Evolutionary conservation across 1,139 yeast species (phyloP).

Genomic region (Blastobotrys proliferans): DNA sequence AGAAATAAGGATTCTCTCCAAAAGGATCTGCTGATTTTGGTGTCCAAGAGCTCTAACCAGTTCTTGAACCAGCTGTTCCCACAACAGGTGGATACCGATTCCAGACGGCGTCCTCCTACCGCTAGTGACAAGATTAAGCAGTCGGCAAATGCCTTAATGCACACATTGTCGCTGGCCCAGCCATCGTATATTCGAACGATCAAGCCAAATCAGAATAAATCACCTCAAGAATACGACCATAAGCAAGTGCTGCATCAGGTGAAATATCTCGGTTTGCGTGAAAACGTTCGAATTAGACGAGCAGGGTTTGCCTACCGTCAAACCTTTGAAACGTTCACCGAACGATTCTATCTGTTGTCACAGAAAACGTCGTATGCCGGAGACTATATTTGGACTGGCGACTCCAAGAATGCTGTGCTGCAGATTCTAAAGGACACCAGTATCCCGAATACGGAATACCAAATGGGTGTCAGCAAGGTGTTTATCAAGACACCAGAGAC

Average conservation of each 20-base stretch:
- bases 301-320: constrained; percentile 99
- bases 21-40: constrained; percentile 77
- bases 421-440: constrained; percentile 76
- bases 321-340: constrained; percentile 95
- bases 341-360: constrained; percentile 84
- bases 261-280: constrained; percentile 92
- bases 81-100: constrained; percentile 63
- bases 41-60: constrained; percentile 64
- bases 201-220: constrained; percentile 91
- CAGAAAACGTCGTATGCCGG: constrained; percentile 96
- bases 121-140: constrained; percentile 92
- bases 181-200: constrained; percentile 98
- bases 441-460: constrained; percentile 79
- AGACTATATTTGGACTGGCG: constrained; percentile 94
- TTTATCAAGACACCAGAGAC: constrained; percentile 98
- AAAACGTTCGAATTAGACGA: constrained; percentile 94
- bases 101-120: constrained; percentile 74
- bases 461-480: constrained; percentile 90
- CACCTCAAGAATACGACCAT: constrained; percentile 85
- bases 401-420: constrained; percentile 71
- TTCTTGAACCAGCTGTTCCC: constrained; percentile 76
- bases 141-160: constrained; percentile 87
- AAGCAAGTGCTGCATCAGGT: constrained; percentile 92
- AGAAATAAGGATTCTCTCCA: constrained; percentile 94
- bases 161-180: constrained; percentile 80